A percentile compares a stretch with the other conserved stretches of the same genome.
These are phyloP conservation scores for Ganoderma lucidum DNA, from an alignment of 1,284 basidiomycete genomes.

Conservation along the genomic window DNA sequence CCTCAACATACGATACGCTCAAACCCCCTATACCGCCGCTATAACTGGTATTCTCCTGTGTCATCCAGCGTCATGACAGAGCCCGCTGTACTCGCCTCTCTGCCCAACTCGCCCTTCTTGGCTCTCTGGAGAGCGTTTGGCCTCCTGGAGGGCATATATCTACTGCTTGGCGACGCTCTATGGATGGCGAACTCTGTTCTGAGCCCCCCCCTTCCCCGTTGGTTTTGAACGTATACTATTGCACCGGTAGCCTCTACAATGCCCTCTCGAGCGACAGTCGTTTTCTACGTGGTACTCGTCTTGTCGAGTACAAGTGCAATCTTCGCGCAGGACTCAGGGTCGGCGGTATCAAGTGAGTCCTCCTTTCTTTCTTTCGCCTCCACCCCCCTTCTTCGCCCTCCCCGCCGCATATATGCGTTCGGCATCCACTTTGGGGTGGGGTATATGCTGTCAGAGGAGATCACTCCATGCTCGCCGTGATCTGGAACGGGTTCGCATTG, in stretches of 20 bases:
- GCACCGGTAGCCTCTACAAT: neutral
- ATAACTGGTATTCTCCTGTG: neutral
- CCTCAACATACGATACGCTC: neutral
- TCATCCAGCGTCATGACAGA: neutral
- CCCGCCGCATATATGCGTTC: neutral
- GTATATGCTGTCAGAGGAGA: neutral
- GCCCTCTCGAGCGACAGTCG: neutral
- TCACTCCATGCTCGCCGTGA: neutral
- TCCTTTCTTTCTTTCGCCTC: neutral
- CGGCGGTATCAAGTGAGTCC: neutral
- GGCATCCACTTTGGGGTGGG: neutral
- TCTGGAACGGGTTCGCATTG: no score
- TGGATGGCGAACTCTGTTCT: neutral
- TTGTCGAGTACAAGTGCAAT: neutral
- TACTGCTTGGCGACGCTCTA: neutral
- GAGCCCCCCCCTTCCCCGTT: neutral
- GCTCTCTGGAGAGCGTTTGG: neutral
- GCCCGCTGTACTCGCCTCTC: neutral
- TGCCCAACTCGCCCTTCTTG: neutral
- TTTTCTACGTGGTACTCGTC: neutral
- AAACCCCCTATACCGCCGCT: neutral
- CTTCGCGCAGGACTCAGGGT: neutral
- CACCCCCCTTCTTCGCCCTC: neutral
- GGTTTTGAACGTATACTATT: neutral
- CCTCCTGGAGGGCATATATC: neutral